Evolutionary conservation across 306 rosid genomes (phyloP), one percentile per base, ranked within the genome.

Genomic region (Sphenostylis stenocarpa): DNA sequence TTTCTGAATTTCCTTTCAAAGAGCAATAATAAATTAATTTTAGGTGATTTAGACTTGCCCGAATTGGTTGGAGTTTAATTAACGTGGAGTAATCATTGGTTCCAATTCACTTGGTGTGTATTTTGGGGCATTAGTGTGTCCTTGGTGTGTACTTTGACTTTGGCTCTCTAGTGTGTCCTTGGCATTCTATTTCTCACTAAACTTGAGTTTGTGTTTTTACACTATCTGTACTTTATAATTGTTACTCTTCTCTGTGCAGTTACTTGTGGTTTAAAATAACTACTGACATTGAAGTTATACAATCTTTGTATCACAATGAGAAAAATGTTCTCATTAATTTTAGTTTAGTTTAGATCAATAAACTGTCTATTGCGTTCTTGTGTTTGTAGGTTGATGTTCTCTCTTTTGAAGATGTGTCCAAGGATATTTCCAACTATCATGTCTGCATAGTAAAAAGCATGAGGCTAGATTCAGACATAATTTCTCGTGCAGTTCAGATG

Each of bases 361-460:
- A 49, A 23, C 49, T 39, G 5, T 36, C 5, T 47, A 31, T 76
- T 60, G 31, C 29, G n/a, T 81, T 47, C 23, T 76, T 60, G 31
- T 24, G n/a, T 81, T 19, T 80, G 53, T 78, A 94, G 98, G 92
- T 94, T 39, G 98, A 92, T 80, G 91, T 79, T 71, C 81, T 94
- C 67, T 87, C 97, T 62, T 73, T 85, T 53, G 90, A 88, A 51
- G 91, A 86, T 34, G 91, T 94, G 44, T 88, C 92, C 31, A 77
- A 87, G 47, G 90, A 80, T 71, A 90, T 94, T 57, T 70, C 39
- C 45, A 86, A 88, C 36, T 92, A 91, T 66, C 86, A 89, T 74
- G 81, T 89, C 34, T 94, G 96, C 84, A 60, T 94, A 19, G 84
- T 83, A 58, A 89, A 87, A 76, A 76, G 0, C 75, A 87, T 88